A percentile compares a stretch with the other conserved stretches of the same genome.
Conservation (phyloP, 2,329 filamentous ascomycete species). For the Passalora sequoiae region DNA sequence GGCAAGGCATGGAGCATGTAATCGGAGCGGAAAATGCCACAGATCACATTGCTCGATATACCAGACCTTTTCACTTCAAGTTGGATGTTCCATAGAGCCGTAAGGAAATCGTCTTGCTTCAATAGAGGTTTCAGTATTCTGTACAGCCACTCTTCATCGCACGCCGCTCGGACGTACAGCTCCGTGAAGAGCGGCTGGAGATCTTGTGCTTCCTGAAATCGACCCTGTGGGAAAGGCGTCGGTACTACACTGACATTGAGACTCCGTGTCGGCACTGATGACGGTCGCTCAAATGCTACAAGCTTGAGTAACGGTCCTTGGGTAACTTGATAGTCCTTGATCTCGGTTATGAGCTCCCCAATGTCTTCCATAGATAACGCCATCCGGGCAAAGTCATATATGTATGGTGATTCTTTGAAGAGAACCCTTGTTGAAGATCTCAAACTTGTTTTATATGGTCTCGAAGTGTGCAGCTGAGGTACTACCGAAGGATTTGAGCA, state of each 20-base stretch:
- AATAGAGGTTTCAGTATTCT: slow-evolving; percentile 32
- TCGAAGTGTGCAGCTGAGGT: no score
- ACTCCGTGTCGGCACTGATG: slow-evolving; percentile 30
- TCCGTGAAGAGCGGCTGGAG: slow-evolving; percentile 57
- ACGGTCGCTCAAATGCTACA: slow-evolving; percentile 24
- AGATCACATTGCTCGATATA: slow-evolving; percentile 31
- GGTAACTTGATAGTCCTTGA: slow-evolving; percentile 41
- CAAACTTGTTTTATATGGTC: no score
- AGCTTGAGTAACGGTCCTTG: slow-evolving; percentile 40
- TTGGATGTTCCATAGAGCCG: slow-evolving; percentile 38
- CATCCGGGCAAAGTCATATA: slow-evolving; percentile 1
- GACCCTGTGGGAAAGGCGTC: slow-evolving; percentile 32
- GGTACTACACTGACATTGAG: slow-evolving; percentile 36
- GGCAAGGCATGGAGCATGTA: slow-evolving; percentile 39
- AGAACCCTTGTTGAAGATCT: no score
- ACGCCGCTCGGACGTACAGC: slow-evolving; percentile 48
- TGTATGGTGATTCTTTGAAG: no score
- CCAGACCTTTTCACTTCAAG: slow-evolving; percentile 31
- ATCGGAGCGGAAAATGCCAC: slow-evolving; percentile 42
- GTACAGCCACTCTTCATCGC: slow-evolving; percentile 38
- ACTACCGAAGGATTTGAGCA: no score
- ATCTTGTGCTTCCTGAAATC: slow-evolving; percentile 45
- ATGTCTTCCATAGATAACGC: slow-evolving; percentile 8
- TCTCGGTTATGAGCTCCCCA: slow-evolving; percentile 28
- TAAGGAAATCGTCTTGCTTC: slow-evolving; percentile 33